Percentiles rank a stretch among this genome's conserved stretches.
phyloP scores from a whole-genome alignment of 1,284 basidiomycete species.

The Hemileia vastatrix region DNA sequence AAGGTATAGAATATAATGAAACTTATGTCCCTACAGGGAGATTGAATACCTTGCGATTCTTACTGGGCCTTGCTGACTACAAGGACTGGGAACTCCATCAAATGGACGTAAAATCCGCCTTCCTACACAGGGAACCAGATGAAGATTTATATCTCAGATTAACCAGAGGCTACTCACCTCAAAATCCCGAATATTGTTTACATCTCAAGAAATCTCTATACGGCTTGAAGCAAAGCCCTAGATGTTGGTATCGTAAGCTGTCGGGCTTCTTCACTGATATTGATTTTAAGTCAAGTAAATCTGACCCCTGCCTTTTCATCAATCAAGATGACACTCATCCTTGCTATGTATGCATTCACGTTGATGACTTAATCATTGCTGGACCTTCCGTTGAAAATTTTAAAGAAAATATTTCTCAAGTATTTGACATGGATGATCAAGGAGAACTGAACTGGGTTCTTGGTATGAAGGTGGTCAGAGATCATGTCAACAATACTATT shows the following conservation, averaged over 20 bases:
- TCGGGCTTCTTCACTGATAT: background rate
- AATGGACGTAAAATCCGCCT: no score
- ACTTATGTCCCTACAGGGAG: no score
- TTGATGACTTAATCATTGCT: constrained; percentile 3
- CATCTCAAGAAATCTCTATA: no score
- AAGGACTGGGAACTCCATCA: no score
- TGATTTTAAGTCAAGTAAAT: background rate
- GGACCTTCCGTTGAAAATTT: background rate
- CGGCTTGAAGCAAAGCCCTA: constrained; percentile 5
- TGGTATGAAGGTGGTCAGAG: background rate
- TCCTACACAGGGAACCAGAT: no score
- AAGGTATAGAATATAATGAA: no score
- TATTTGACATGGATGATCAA: constrained; percentile 9
- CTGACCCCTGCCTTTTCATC: constrained; percentile 8
- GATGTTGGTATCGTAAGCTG: background rate
- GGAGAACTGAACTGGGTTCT: background rate
- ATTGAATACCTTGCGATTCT: no score
- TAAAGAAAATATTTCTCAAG: background rate
- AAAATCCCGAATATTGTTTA: no score
- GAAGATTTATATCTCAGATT: no score
- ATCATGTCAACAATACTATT: background rate
- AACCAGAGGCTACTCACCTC: no score
- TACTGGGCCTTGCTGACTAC: no score
- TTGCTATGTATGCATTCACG: constrained; percentile 1
- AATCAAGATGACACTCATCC: no score